Conservation (phyloP, 2,329 filamentous ascomycete genomes). For the Fusarium poae region DNA sequence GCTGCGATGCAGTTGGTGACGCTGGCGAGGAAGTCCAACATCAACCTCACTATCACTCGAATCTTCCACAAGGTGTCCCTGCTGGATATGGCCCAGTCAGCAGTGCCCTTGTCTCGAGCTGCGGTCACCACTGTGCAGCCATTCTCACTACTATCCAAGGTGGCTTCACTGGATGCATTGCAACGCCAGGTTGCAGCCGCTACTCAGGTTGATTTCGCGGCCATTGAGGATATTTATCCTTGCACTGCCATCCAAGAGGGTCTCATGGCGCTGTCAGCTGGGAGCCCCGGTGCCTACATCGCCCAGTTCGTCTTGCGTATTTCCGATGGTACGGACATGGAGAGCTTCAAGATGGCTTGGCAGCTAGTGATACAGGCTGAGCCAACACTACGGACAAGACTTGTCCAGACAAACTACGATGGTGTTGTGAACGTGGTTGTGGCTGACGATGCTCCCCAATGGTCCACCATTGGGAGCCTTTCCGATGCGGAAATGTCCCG, state of each 20-base stretch:
- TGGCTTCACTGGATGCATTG: background rate
- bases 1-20: conserved; percentile 45
- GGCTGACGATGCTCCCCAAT: conserved; percentile 18
- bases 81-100: conserved; percentile 40
- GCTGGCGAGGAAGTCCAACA: conserved; percentile 54
- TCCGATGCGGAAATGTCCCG: conserved; percentile 2
- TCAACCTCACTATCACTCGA: conserved; percentile 58
- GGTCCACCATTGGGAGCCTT: conserved; percentile 18
- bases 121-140: background rate
- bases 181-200: background rate
- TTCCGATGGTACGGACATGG: conserved; percentile 6
- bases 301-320: conserved; percentile 41
- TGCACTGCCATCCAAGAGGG: conserved; percentile 43
- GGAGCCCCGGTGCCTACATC: conserved; percentile 37
- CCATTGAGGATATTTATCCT: conserved; percentile 37
- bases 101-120: conserved; percentile 25
- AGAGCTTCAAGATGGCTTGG: conserved; percentile 37
- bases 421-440: conserved; percentile 40
- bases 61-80: conserved; percentile 54
- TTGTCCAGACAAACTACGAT: conserved; percentile 30
- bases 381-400: conserved; percentile 36
- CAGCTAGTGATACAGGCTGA: conserved; percentile 19
- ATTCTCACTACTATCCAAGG: conserved; percentile 27
- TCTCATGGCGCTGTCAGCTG: conserved; percentile 40
- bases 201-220: background rate